A percentile compares a stretch with the other conserved stretches of the same genome.
Evolutionary conservation across 148 eudicot species (phyloP).

Genomic region (Rhododendron vialii): DNA sequence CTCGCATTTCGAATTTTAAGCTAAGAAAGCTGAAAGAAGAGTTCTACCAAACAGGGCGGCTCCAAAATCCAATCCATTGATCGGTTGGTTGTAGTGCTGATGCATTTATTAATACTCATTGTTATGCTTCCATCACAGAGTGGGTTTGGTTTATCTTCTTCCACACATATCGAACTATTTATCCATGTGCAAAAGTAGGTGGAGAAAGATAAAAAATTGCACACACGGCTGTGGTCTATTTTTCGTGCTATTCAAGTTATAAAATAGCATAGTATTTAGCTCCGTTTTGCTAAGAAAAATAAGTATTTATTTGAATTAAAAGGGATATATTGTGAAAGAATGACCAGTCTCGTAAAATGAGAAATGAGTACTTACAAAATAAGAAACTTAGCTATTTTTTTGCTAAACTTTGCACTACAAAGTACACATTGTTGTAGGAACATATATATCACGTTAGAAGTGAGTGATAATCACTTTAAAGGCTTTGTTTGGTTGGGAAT

Average conservation of each 20-base stretch:
- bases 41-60: not conserved
- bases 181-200: not conserved
- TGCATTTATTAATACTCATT: not conserved
- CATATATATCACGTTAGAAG: not conserved
- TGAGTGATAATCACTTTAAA: too few relatives aligned
- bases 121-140: not conserved
- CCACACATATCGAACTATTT: too few relatives aligned
- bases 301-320: too few relatives aligned
- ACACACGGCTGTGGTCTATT: not conserved
- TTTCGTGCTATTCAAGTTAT: too few relatives aligned
- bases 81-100: not conserved
- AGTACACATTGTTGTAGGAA: too few relatives aligned
- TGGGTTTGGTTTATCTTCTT: slow-evolving; percentile 4
- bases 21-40: not conserved
- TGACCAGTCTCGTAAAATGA: too few relatives aligned
- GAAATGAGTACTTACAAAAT: too few relatives aligned
- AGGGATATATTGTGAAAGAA: too few relatives aligned
- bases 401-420: too few relatives aligned
- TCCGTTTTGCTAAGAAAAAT: too few relatives aligned
- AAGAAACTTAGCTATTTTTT: too few relatives aligned
- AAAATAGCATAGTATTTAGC: not conserved
- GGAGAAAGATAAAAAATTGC: not conserved
- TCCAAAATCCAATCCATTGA: not conserved
- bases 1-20: not conserved
- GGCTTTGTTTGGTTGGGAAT: too few relatives aligned